phyloP scores from a whole-genome alignment of 2,329 filamentous ascomycete genomes.

The Chaetomium sp. region DNA sequence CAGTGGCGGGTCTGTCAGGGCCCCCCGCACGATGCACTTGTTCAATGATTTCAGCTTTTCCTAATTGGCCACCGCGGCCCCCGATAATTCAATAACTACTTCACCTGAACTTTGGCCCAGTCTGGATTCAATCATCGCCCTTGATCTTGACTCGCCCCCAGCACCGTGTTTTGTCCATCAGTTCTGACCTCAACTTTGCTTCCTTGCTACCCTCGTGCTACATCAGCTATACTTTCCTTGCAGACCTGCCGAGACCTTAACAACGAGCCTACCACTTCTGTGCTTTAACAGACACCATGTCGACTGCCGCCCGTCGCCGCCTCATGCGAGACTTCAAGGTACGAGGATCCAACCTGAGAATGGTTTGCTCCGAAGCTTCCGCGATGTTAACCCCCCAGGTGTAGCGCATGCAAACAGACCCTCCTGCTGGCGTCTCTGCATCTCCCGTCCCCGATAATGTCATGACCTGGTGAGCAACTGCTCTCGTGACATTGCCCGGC shows the following conservation, averaged over 20 bases:
- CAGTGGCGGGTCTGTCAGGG: slow-evolving; percentile 2
- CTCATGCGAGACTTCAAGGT: slow-evolving; percentile 99
- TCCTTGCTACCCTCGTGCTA: background rate
- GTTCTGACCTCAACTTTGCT: background rate
- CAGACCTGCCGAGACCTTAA: background rate
- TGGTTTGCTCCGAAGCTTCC: background rate
- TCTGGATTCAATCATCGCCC: background rate
- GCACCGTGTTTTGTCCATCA: background rate
- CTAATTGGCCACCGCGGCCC: slow-evolving; percentile 5
- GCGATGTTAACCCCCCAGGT: slow-evolving; percentile 18
- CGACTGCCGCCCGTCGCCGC: slow-evolving; percentile 90
- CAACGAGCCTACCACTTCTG: background rate
- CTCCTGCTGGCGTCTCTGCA: slow-evolving; percentile 92
- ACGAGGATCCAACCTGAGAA: slow-evolving; percentile 24
- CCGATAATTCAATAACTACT: slow-evolving; percentile 15
- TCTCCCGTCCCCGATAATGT: slow-evolving; percentile 96
- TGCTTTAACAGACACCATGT: slow-evolving; percentile 51
- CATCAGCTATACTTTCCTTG: background rate
- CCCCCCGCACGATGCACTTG: slow-evolving; percentile 1
- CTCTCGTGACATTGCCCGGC: slow-evolving; percentile 8
- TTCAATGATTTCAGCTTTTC: background rate
- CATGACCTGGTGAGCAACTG: slow-evolving; percentile 76
- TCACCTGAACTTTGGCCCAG: background rate
- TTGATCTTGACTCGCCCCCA: background rate
- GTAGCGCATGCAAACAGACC: slow-evolving; percentile 98